A percentile compares a stretch with the other conserved stretches of the same genome.
Evolutionary conservation across 2,329 filamentous ascomycete species (phyloP).

Genomic region (Aotearoamyces nothofagi): DNA sequence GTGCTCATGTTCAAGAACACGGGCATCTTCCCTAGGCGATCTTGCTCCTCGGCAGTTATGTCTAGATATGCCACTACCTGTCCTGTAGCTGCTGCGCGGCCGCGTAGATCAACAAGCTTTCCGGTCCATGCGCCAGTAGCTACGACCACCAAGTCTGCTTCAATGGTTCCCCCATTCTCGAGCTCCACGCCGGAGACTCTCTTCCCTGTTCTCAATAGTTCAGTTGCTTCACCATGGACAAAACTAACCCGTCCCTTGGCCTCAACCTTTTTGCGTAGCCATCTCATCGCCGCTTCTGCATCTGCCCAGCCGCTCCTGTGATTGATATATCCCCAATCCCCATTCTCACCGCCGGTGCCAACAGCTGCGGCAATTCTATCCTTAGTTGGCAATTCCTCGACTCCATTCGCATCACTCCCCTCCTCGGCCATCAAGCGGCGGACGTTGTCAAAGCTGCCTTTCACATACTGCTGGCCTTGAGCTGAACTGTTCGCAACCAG

Average conservation of each 20-base stretch:
- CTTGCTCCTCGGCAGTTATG: slow-evolving; percentile 58
- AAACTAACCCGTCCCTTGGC: slow-evolving; percentile 29
- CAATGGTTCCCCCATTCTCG: slow-evolving; percentile 29
- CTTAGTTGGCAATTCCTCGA: slow-evolving; percentile 26
- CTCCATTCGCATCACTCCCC: slow-evolving; percentile 12
- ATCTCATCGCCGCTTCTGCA: slow-evolving; percentile 54
- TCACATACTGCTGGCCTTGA: slow-evolving; percentile 33
- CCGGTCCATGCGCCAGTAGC: slow-evolving; percentile 83
- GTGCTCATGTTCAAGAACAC: slow-evolving; percentile 57
- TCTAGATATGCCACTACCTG: slow-evolving; percentile 68
- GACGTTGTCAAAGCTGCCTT: slow-evolving; percentile 46
- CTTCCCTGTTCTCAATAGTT: slow-evolving; percentile 24
- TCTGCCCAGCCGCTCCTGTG: slow-evolving; percentile 66
- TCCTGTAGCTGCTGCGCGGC: slow-evolving; percentile 65
- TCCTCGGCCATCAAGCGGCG: slow-evolving; percentile 21
- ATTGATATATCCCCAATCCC: slow-evolving; percentile 60
- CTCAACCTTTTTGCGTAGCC: slow-evolving; percentile 26
- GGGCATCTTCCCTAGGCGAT: slow-evolving; percentile 46
- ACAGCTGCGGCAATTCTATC: slow-evolving; percentile 29
- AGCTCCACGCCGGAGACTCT: slow-evolving; percentile 42
- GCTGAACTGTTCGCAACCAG: slow-evolving; percentile 38
- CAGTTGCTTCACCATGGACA: slow-evolving; percentile 26
- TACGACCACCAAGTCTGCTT: slow-evolving; percentile 60
- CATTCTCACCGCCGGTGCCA: slow-evolving; percentile 35
- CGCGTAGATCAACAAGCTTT: slow-evolving; percentile 60